Conservation (phyloP, 2,329 filamentous ascomycete genomes). For the Fusarium goolgardi region DNA sequence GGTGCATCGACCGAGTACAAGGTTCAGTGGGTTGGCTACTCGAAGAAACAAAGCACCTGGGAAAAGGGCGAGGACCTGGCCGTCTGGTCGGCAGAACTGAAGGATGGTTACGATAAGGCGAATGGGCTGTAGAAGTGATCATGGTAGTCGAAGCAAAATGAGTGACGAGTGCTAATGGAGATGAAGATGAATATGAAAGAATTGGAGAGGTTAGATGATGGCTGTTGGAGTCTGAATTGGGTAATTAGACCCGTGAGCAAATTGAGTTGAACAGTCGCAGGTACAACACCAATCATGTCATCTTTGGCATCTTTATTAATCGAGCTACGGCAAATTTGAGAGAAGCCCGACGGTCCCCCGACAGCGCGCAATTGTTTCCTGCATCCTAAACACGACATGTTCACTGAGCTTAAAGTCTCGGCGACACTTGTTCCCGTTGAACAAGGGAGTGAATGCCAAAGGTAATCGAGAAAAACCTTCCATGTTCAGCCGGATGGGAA, state of each 20-base stretch:
- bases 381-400: neutral
- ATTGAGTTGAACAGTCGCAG: too few relatives aligned
- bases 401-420: neutral
- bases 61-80: neutral
- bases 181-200: too few relatives aligned
- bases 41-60: neutral
- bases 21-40: neutral
- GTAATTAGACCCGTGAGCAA: neutral
- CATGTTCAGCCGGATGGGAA: neutral
- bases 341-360: too few relatives aligned
- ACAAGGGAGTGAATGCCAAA: neutral
- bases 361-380: neutral
- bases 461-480: neutral
- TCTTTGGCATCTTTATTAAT: too few relatives aligned
- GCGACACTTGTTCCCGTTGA: neutral
- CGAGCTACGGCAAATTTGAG: too few relatives aligned
- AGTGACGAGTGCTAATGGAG: neutral
- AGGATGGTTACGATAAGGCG: neutral
- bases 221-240: too few relatives aligned
- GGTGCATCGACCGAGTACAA: neutral
- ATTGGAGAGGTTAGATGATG: too few relatives aligned
- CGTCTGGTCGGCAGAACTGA: accelerated
- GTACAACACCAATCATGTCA: too few relatives aligned
- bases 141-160: neutral
- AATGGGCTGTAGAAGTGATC: neutral